phyloP scores from a whole-genome alignment of 1,139 yeast genomes.

The Eremothecium gossypii region DNA sequence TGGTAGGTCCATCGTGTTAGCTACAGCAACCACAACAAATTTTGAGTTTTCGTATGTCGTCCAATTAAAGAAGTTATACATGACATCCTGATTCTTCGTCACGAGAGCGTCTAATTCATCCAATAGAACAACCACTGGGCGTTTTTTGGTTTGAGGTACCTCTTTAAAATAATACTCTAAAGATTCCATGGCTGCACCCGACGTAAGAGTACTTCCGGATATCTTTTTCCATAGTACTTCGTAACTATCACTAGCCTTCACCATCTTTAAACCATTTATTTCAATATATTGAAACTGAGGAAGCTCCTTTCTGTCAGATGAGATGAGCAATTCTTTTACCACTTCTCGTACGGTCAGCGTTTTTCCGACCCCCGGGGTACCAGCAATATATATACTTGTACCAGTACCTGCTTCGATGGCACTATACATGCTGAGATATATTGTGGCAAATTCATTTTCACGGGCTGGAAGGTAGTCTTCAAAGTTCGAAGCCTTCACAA shows the following conservation, averaged over 20 bases:
- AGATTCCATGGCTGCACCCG: slow-evolving; percentile 52
- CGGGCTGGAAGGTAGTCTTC: slow-evolving; percentile 61
- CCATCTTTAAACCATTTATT: slow-evolving; percentile 80
- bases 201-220: slow-evolving; percentile 51
- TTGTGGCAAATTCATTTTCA: slow-evolving; percentile 71
- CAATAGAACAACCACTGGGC: slow-evolving; percentile 62
- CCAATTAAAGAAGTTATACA: slow-evolving; percentile 97
- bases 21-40: slow-evolving; percentile 83
- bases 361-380: slow-evolving; percentile 97
- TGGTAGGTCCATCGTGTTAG: slow-evolving; percentile 96
- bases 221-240: slow-evolving; percentile 73
- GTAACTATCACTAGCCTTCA: slow-evolving; percentile 81
- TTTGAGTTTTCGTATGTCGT: slow-evolving; percentile 76
- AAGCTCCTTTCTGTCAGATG: slow-evolving; percentile 39
- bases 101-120: slow-evolving; percentile 93
- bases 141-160: slow-evolving; percentile 27
- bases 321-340: slow-evolving; percentile 50
- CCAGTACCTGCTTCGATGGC: slow-evolving; percentile 71
- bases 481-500: slow-evolving; percentile 23
- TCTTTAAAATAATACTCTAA: slow-evolving; percentile 44
- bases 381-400: slow-evolving; percentile 81
- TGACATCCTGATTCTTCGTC: slow-evolving; percentile 73
- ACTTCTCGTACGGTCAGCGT: slow-evolving; percentile 91
- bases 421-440: slow-evolving; percentile 62
- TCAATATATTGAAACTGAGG: slow-evolving; percentile 66